Evolutionary conservation across 2,329 filamentous ascomycete species (phyloP).

Genomic region (Chlorencoelia australis): DNA sequence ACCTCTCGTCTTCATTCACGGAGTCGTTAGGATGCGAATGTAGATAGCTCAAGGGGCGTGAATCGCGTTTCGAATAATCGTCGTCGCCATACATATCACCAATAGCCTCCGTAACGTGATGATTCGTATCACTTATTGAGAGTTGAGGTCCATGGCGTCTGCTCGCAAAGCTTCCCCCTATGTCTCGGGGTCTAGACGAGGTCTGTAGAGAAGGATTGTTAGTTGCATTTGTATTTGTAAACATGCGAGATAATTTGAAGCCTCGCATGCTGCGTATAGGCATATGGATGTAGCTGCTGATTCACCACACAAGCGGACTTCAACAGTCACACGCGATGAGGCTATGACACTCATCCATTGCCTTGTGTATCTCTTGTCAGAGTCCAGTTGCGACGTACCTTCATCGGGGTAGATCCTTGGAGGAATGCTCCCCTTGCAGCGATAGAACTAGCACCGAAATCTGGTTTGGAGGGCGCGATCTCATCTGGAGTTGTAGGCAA

Average conservation of each 20-base stretch:
- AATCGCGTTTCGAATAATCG: constrained; percentile 41
- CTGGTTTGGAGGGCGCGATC: constrained; percentile 20
- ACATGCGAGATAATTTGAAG: no score
- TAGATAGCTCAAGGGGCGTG: constrained; percentile 49
- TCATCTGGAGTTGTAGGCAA: constrained; percentile 23
- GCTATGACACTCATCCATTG: no score
- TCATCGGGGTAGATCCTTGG: constrained; percentile 21
- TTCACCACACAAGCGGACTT: no score
- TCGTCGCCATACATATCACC: constrained; percentile 61
- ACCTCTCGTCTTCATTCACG: constrained; percentile 21
- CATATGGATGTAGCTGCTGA: no score
- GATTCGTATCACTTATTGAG: constrained; percentile 55
- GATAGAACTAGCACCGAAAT: constrained; percentile 22
- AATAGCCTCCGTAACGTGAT: constrained; percentile 69
- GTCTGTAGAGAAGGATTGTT: constrained; percentile 22
- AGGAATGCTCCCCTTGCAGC: constrained; percentile 23
- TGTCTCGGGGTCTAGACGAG: constrained; percentile 27
- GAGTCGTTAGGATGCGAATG: constrained; percentile 35
- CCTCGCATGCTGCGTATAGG: constrained; percentile 11
- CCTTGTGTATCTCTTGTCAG: no score
- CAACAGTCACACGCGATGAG: no score
- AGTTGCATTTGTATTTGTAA: no score
- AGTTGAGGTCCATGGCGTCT: constrained; percentile 26
- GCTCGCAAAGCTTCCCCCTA: constrained; percentile 27
- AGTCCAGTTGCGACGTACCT: constrained; percentile 26